Percentiles rank a stretch among this genome's conserved stretches.
These are phyloP conservation scores for Amaranthus cruentus DNA, from an alignment of 148 eudicot genomes.

Conservation along the genomic window DNA sequence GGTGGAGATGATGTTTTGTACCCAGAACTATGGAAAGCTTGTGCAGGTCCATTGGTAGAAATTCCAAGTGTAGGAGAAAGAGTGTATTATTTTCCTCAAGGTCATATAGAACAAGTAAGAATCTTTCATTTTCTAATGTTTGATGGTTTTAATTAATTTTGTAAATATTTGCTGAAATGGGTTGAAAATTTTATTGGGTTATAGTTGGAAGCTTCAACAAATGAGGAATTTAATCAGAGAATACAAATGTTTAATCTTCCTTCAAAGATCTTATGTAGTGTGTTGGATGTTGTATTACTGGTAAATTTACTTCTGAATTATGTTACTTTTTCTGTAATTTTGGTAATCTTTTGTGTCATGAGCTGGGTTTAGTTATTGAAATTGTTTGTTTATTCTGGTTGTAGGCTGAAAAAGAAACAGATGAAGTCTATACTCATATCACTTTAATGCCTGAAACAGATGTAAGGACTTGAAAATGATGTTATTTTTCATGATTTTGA, in stretches of 20 bases:
- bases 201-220: constrained; percentile 89
- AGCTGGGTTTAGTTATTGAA: constrained; percentile 11
- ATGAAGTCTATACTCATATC: constrained; percentile 93
- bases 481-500: constrained; percentile 18
- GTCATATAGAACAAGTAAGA: constrained; percentile 90
- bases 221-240: constrained; percentile 57
- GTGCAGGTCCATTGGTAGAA: constrained; percentile 93
- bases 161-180: constrained; percentile 18
- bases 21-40: constrained; percentile 75
- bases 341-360: background rate
- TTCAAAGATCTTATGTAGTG: constrained; percentile 82
- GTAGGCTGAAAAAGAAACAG: constrained; percentile 96
- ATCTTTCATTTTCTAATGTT: background rate
- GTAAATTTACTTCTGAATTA: constrained; percentile 32
- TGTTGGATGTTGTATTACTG: constrained; percentile 53
- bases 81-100: constrained; percentile 91
- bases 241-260: constrained; percentile 59
- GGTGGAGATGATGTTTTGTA: constrained; percentile 45
- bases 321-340: background rate
- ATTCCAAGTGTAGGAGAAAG: constrained; percentile 55
- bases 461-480: constrained; percentile 38
- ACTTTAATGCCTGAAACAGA: constrained; percentile 71
- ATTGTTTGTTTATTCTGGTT: constrained; percentile 16
- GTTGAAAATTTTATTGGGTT: background rate
- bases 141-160: background rate